Conservation (phyloP, 495 filamentous ascomycete genomes). For the Coniosporium apollinis region DNA sequence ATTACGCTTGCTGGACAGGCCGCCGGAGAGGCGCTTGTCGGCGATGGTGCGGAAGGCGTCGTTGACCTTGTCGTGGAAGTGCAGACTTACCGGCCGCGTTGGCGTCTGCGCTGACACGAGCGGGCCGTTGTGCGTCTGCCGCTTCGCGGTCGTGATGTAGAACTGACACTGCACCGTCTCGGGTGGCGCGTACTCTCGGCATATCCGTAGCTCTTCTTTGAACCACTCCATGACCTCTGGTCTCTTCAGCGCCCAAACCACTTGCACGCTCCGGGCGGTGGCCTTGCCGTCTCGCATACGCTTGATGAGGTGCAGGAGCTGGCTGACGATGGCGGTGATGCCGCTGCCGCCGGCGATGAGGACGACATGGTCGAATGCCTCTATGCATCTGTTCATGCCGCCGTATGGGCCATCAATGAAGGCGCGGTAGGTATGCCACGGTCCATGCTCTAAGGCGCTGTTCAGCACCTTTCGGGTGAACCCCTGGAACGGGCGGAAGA, state of each 20-base stretch:
- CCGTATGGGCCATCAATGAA: conserved; percentile 91
- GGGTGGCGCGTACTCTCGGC: conserved; percentile 66
- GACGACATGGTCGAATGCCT: conserved; percentile 84
- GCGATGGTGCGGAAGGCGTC: conserved; percentile 65
- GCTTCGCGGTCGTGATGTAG: conserved; percentile 65
- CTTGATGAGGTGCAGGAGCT: conserved; percentile 81
- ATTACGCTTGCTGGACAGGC: conserved; percentile 33
- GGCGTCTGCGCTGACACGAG: conserved; percentile 31
- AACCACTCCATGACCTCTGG: conserved; percentile 96
- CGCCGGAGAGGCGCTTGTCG: conserved; percentile 34
- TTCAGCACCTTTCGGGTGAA: conserved; percentile 71
- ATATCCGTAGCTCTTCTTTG: conserved; percentile 82
- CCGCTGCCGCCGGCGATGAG: conserved; percentile 88
- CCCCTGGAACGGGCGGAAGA: conserved; percentile 79
- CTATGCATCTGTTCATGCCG: conserved; percentile 78
- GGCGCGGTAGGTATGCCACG: conserved; percentile 72
- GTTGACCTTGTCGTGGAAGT: conserved; percentile 71
- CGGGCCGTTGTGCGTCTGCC: conserved; percentile 25
- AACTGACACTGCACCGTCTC: conserved; percentile 84
- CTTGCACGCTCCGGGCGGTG: conserved; percentile 73
- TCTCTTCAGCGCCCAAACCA: conserved; percentile 81
- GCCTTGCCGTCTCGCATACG: conserved; percentile 87
- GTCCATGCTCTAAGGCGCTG: conserved; percentile 62
- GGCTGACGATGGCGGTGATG: conserved; percentile 83
- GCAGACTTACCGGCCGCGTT: conserved; percentile 42